Evolutionary conservation across 306 rosid genomes (phyloP), one percentile per base, ranked within the genome.

Genomic region (Lathyrus tuberosus): DNA sequence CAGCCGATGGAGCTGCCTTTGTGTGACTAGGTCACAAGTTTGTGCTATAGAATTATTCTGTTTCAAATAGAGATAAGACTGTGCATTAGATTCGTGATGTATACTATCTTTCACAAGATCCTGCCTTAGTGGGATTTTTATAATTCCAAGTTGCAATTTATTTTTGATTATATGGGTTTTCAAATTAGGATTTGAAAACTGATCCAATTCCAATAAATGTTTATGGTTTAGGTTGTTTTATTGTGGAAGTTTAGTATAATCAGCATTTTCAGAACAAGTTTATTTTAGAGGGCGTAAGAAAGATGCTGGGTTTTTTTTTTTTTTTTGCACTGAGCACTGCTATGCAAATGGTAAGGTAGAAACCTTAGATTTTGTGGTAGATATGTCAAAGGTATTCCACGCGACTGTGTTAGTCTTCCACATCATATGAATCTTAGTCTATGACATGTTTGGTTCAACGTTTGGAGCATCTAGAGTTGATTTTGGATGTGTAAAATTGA

Each of bases 361-460:
- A 56, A 57, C 30, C 13, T 18, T 10, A 10, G 28, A 17, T 20
- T 51, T 51, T 51, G 30, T 51, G 3, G 58, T 51, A 7, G 12
- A 51, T 20, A 9, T 51, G 14, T 51, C 30, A 18, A 17, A 51
- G 22, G 13, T 10, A 51, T 8, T 20, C 14, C n/a, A 10, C 18
- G 30, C 22, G 28, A 26, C 30, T 51, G 58, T 51, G 54, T 48
- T 51, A 63, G 52, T 70, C 76, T 77, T 58, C 67, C 57, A 37
- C 51, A 24, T 63, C 46, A 43, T 54, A 69, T 62, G 16, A 20
- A 3, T 63, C 52, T 62, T 10, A 6, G 69, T 35, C 8, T n/a
- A n/a, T n/a, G n/a, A n/a, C 2, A 35, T 35, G 40, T 35, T 35
- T 35, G 40, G 40, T 35, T 35, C 9, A 10, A 35, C 40, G 10